Evolutionary conservation across 768 basidiomycete genomes (phyloP), one percentile per base, ranked within the genome.

Genomic region (Tricholoma saponaceum): DNA sequence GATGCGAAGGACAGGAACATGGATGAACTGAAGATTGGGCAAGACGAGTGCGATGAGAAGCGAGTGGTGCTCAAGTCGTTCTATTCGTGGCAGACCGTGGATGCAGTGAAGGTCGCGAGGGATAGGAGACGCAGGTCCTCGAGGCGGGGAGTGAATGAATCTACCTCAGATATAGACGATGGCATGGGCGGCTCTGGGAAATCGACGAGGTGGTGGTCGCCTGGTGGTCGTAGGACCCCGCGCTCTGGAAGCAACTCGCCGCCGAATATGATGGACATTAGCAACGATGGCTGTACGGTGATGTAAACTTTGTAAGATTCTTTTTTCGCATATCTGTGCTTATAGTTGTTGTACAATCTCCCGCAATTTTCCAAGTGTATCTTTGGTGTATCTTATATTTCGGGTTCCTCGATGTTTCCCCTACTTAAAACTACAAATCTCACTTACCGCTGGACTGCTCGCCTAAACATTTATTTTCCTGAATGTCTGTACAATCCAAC

Each of bases 41-140:
- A 90, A 72, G 88, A 92, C 69, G 92, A 95, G 69, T 91, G 90
- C 66, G 91, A 93, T 60, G 78, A 81, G 64, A 71, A 65, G 65
- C 76, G 86, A 23, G 85, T 93, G 23, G 86, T 90, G 52, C 67
- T 94, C 62, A 92, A 92, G 80, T 85, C 87, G 23, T 95, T 92
- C 69, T 87, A 89, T 70, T 84, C 87, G 51, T 92, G 89, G 89
- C 89, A 92, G 76, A 87, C 82, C 9, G 90, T 94, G 35, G 92
- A 93, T 67, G 83, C 85, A 0, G 90, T 92, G 50, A 78, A 79
- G 58, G 74, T 78, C 32, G 80, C 78, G 54, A 77, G 88, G 66
- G 87, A 86, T 77, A 87, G 84, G 75, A 76, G 83, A 60, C 79
- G 83, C 57, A 89, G 83, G 70, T 63, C 76, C 52, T 72, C 74